These are phyloP conservation scores for Thinopyrum elongatum DNA, from an alignment of 176 grass and related monocot species.

Conservation along the genomic window DNA sequence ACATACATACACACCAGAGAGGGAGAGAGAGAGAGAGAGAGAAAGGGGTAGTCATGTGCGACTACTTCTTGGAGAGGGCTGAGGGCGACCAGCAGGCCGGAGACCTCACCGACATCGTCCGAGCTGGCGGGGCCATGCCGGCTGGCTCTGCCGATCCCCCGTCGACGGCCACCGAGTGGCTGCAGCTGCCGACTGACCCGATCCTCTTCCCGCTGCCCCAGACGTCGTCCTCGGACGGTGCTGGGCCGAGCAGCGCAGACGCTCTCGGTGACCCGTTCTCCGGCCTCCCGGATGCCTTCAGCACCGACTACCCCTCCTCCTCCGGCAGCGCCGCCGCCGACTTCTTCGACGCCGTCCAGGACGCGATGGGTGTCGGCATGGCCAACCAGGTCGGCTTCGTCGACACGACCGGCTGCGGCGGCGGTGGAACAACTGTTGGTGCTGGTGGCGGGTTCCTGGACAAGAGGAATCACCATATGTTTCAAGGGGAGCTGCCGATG, in stretches of 20 bases:
- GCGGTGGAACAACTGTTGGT: background rate
- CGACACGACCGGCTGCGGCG: slow-evolving; percentile 19
- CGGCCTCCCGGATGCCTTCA: slow-evolving; percentile 57
- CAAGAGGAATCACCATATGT: slow-evolving; percentile 18
- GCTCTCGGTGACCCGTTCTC: slow-evolving; percentile 59
- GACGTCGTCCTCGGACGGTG: slow-evolving; percentile 28
- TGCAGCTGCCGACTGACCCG: slow-evolving; percentile 32
- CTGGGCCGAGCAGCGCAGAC: background rate
- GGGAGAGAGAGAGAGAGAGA: background rate
- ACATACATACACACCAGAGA: background rate
- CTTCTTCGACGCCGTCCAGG: slow-evolving; percentile 28
- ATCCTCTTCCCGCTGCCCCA: slow-evolving; percentile 29
- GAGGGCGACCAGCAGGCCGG: slow-evolving; percentile 66
- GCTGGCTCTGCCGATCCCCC: background rate
- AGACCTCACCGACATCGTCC: slow-evolving; percentile 79
- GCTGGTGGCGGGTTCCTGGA: slow-evolving; percentile 12
- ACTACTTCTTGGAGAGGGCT: slow-evolving; percentile 73
- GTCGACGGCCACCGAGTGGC: slow-evolving; percentile 40
- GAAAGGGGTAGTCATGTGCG: slow-evolving; percentile 56
- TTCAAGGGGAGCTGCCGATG: slow-evolving; percentile 31
- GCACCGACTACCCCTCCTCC: slow-evolving; percentile 26
- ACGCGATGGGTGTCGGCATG: slow-evolving; percentile 7
- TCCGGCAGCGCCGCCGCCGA: background rate
- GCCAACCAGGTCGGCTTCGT: slow-evolving; percentile 24
- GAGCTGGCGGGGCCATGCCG: slow-evolving; percentile 44